Percentiles rank a stretch among this genome's conserved stretches.
Conservation (phyloP, 1,139 yeast genomes). For the Nakaseomyces bracarensis region DNA sequence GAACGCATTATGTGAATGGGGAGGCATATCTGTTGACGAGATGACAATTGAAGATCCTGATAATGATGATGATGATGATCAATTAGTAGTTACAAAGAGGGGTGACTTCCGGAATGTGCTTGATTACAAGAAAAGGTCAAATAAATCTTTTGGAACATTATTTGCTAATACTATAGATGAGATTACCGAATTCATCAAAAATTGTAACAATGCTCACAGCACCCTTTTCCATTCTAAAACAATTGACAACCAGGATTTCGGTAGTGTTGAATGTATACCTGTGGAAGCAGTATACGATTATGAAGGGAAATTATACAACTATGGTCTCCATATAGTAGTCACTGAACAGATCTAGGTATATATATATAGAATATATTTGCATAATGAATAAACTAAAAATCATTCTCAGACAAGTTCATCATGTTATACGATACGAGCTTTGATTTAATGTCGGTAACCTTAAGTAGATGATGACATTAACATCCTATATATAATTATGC, state of each 20-base stretch:
- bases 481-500: too few relatives aligned
- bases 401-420: too few relatives aligned
- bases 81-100: slow-evolving; percentile 2
- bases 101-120: slow-evolving; percentile 7
- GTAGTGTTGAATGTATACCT: slow-evolving; percentile 21
- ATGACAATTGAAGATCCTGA: slow-evolving; percentile 34
- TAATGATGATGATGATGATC: slow-evolving; percentile 37
- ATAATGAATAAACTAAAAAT: too few relatives aligned
- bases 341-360: slow-evolving; percentile 1
- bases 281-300: slow-evolving; percentile 24
- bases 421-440: too few relatives aligned
- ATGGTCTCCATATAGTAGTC: slow-evolving; percentile 18
- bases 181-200: background rate
- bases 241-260: slow-evolving; percentile 2
- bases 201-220: background rate
- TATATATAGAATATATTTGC: too few relatives aligned
- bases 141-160: slow-evolving; percentile 14
- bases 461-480: too few relatives aligned
- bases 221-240: background rate
- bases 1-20: slow-evolving; percentile 71
- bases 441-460: too few relatives aligned
- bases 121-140: background rate
- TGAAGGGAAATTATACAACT: slow-evolving; percentile 16
- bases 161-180: slow-evolving; percentile 12
- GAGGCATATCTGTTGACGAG: slow-evolving; percentile 46